Evolutionary conservation across 1,284 basidiomycete species (phyloP).

Genomic region (Cutaneotrichosporon spelunceum): DNA sequence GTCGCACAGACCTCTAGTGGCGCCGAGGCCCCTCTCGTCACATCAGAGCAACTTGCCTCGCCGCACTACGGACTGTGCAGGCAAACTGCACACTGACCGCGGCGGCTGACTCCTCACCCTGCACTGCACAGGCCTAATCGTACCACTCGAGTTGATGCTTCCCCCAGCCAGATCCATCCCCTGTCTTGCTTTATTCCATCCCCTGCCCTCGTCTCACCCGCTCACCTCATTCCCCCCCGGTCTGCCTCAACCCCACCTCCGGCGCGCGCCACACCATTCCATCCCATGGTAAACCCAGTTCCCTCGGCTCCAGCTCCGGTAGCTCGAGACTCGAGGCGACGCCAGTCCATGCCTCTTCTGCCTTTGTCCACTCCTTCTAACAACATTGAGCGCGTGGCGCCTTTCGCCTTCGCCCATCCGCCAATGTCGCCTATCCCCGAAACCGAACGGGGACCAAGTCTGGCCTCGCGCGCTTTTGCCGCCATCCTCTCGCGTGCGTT

Average conservation of each 20-base stretch:
- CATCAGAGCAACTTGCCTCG: background rate
- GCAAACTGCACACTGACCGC: no score
- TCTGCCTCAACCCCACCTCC: background rate
- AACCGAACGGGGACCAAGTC: background rate
- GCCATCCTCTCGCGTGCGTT: conserved; percentile 4
- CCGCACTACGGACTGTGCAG: no score
- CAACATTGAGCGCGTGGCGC: conserved; percentile 4
- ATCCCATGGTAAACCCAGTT: background rate
- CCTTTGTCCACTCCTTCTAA: background rate
- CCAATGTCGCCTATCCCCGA: background rate
- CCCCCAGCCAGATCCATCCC: background rate
- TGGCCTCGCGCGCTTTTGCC: background rate
- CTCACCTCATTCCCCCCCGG: background rate
- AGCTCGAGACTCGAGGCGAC: background rate
- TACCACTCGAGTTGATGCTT: background rate
- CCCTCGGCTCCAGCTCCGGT: background rate
- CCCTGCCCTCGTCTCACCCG: background rate
- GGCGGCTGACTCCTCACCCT: background rate
- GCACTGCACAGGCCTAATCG: background rate
- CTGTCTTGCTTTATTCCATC: background rate
- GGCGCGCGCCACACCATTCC: background rate
- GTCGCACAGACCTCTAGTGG: background rate
- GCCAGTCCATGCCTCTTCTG: background rate
- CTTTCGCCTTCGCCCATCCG: background rate
- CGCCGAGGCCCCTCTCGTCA: background rate